Base-by-base conservation (phyloP, 768 basidiomycete genomes). In the Termitomyces sp. region DNA sequence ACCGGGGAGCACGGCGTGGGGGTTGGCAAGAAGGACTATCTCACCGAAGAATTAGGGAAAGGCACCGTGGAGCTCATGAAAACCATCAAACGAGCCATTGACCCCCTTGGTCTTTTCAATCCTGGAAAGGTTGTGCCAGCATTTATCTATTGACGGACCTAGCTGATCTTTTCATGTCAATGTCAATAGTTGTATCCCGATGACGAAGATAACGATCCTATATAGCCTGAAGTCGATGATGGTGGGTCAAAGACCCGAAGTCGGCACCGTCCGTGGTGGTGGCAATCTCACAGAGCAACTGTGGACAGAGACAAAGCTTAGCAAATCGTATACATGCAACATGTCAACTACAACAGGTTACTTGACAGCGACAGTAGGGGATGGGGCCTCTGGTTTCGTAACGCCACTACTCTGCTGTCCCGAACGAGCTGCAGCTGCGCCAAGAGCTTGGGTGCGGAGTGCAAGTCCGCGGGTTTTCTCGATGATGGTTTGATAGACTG, bases 381-480 rank as follows among this genome's bases (percentile, higher is more conserved):
- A 59, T 49, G 56, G 52, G 36, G 56, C 50, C 46, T 66, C 68
- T 52, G 57, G 53, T 53, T 64, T 66, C 20, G 59, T 54, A 52
- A 34, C 56, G 33, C 39, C 58, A 51, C 56, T 58, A 47, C 44
- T 40, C 34, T 61, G 65, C 55, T 67, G 67, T n/a, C 68, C 72
- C 27, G 76, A 65, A 10, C 80, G 71, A 18, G 75, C 65, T 27
- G 81, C 74, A 22, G 94, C 92, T 16, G 89, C 88, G 1, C 93
- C 91, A 52, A 97, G 73, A 1, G 91, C 94, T 68, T 95, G 93
- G 0, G 94, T 94, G 55, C 95, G 87, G 73, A 97, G 85, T 0
- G 93, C 86, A 57, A 98, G 78, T 43, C 95, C 94, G 45, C 93
- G 87, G 1, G 95, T 97, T 71, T 95, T 96, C 72, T 98, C 95